Base-by-base conservation (phyloP, 306 rosid species). In the Notholithocarpus densiflorus region DNA sequence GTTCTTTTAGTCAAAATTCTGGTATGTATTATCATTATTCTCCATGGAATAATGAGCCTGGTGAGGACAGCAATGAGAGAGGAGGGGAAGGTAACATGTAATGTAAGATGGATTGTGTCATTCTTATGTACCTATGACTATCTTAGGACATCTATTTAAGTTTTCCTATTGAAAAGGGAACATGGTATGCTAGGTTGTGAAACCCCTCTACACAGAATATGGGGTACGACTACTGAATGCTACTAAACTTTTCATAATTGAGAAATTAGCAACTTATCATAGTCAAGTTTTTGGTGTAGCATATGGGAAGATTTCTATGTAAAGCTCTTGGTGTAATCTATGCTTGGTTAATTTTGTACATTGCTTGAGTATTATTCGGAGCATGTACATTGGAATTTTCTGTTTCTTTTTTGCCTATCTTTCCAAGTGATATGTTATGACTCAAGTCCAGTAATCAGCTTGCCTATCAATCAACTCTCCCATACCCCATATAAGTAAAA, bases 1-100 rank as follows among this genome's bases (percentile, higher is more conserved):
- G 73, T 21, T 82, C 87, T 56, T 84, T 74, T 40, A 80, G 74
- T 81, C 91, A 88, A 54, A 73, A 84, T 75, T 29, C 87, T 75
- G 82, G 68, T 65, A 80, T 71, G 60, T 83, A 84, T 82, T 85
- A 81, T 40, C 45, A 40, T 76, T 57, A 78, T 80, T 80, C 85
- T 26, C 85, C 90, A 6, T 82, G 84, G 87, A 84, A 72, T 77
- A 56, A 77, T 79, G 88, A 69, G 65, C 68, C 81, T 75, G 80
- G 75, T 75, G 86, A 75, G 15, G 86, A 79, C 70, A 72, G 52
- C 53, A 75, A 76, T 53, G 87, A 74, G n/a, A 72, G 75, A 77
- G 84, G 88, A 75, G 87, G 87, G 60, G 86, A 81, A 37, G 77
- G 70, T 56, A 83, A 21, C 52, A 62, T 81, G 78, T 88, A 55